Evolutionary conservation across 352 stramenopile genomes (phyloP).

Genomic region (Plasmopara halstedii): DNA sequence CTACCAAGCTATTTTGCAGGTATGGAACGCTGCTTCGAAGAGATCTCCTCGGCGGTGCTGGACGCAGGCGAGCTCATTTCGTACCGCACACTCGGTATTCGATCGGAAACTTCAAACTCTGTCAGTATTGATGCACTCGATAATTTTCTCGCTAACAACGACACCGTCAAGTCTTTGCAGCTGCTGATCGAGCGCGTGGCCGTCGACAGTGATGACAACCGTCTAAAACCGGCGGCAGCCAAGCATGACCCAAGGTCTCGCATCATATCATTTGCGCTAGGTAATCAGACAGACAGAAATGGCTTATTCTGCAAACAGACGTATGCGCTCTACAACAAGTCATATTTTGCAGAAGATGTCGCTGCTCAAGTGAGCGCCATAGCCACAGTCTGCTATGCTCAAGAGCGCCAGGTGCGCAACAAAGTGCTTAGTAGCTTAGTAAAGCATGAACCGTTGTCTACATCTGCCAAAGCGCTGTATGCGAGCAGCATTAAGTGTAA

Average conservation of each 20-base stretch:
- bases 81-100: conserved; percentile 41
- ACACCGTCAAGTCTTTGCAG: conserved; percentile 30
- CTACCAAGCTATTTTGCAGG: too few relatives aligned
- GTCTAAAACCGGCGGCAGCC: conserved; percentile 14
- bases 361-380: conserved; percentile 17
- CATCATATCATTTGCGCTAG: conserved; percentile 28
- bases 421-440: conserved; percentile 33
- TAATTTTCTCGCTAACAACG: conserved; percentile 26
- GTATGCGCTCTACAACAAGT: conserved; percentile 47
- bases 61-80: conserved; percentile 48
- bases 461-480: conserved; percentile 43
- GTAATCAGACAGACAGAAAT: background rate
- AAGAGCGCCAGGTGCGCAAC: conserved; percentile 56
- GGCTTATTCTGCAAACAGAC: conserved; percentile 32
- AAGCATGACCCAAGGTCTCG: conserved; percentile 39
- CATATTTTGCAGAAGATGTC: background rate
- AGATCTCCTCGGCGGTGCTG: conserved; percentile 45
- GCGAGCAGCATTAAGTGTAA: conserved; percentile 37
- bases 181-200: conserved; percentile 29
- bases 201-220: background rate
- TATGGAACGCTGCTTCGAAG: conserved; percentile 42
- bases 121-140: conserved; percentile 32
- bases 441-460: conserved; percentile 35
- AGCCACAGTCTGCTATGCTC: conserved; percentile 38
- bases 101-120: conserved; percentile 15